Evolutionary conservation across 306 rosid species (phyloP).

Genomic region (Glycine soja): DNA sequence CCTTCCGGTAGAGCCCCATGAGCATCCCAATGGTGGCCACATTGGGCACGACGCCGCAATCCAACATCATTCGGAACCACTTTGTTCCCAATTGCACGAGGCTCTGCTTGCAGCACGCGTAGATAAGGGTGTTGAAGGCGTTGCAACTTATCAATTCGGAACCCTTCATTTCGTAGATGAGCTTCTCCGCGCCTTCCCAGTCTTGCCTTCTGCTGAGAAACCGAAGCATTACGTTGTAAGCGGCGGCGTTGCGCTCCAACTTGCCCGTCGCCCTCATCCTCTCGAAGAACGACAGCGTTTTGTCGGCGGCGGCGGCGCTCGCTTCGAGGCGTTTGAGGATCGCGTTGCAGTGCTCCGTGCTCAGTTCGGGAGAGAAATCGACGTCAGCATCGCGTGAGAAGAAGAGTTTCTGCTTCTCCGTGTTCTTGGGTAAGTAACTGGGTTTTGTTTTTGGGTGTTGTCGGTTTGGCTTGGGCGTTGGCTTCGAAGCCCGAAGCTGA

Average conservation of each 20-base stretch:
- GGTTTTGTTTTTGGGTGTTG: conserved; percentile 41
- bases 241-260: conserved; percentile 58
- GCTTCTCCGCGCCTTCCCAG: conserved; percentile 72
- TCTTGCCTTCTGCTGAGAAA: conserved; percentile 62
- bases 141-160: conserved; percentile 55
- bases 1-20: conserved; percentile 80
- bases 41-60: conserved; percentile 65
- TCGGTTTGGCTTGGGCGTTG: conserved; percentile 34
- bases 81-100: conserved; percentile 56
- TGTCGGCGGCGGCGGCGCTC: conserved; percentile 51
- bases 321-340: conserved; percentile 65
- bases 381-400: conserved; percentile 61
- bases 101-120: conserved; percentile 63
- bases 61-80: conserved; percentile 81
- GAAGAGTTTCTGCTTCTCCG: conserved; percentile 38
- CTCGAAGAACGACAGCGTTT: conserved; percentile 65
- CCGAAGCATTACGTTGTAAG: conserved; percentile 63
- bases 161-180: conserved; percentile 60
- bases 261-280: conserved; percentile 78
- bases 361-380: conserved; percentile 64
- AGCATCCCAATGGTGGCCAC: conserved; percentile 80
- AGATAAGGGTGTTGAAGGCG: conserved; percentile 76
- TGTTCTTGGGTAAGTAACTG: background rate
- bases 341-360: conserved; percentile 66
- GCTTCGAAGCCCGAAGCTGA: conserved; percentile 41